Base-by-base conservation (phyloP, 441 rosid genomes). In the Populus hybrid region DNA sequence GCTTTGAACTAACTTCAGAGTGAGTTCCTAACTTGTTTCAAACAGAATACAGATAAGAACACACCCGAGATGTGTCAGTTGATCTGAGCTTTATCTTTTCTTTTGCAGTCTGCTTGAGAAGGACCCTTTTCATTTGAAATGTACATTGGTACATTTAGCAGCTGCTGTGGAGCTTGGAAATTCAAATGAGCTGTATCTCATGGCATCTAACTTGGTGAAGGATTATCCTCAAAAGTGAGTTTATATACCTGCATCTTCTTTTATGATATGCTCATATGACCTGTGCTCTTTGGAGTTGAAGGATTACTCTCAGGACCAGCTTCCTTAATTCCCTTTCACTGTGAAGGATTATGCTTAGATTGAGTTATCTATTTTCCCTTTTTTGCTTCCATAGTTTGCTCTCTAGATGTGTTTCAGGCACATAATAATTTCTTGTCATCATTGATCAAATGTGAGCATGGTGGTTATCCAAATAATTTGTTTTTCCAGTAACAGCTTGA, bases 191-290 rank as follows among this genome's bases (percentile, higher is more conserved):
- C 97, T 95, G 5, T 95, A 95, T 85, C 84, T 91, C 46, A 92
- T 94, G 97, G 91, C 99, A 10, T 94, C 97, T 87, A 95, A 91
- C 88, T 86, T 95, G 84, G 97, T 93, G 78, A 91, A 95, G 89
- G 98, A 95, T 87, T 87, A 94, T 81, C 98, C 98, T 77, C 94
- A 92, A 69, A 95, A 90, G 98, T 95, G 87, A 89, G 97, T 76
- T 76, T 21, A 57, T 68, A 24, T 76, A 21, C 67, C 67, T n/a
- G 7, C 77, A 30, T 67, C 6, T 6, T 66, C 46, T 76, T 23
- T 64, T 54, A 54, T 54, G 61, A 54, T 54, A 32, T 34, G 23
- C 23, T 69, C 42, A 10, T 65, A 65, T 65, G 68, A 12, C 12
- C 2, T 24, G 32, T 64, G 24, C 0, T 23, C 28, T 65, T 65